Conservation (phyloP, 176 grass and related monocot species). For the Dactylis glomerata region DNA sequence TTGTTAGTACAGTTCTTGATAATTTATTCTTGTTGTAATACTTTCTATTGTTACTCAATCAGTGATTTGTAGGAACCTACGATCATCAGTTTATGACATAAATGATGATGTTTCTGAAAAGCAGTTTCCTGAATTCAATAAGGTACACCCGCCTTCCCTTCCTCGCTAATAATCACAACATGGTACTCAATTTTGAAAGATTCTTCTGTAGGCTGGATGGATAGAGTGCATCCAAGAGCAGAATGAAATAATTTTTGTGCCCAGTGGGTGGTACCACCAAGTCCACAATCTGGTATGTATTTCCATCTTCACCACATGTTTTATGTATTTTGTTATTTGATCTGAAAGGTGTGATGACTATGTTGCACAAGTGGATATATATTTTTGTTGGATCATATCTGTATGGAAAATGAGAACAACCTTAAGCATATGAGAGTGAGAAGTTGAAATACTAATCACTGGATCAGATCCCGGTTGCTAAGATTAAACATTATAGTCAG, state of each 20-base stretch:
- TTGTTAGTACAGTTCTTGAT: no score
- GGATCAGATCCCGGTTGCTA: conserved; percentile 15
- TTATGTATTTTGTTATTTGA: conserved; percentile 23
- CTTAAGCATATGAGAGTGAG: background rate
- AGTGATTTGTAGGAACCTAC: conserved; percentile 55
- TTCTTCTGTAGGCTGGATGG: conserved; percentile 72
- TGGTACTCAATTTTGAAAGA: background rate
- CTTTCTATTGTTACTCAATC: conserved; percentile 8
- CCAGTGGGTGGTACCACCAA: conserved; percentile 98
- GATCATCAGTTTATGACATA: conserved; percentile 65
- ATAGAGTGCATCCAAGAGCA: conserved; percentile 79
- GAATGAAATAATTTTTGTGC: conserved; percentile 95
- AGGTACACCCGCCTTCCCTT: conserved; percentile 28
- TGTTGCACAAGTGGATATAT: conserved; percentile 10
- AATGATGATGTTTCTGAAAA: conserved; percentile 69
- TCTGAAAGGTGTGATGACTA: background rate
- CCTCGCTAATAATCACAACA: background rate
- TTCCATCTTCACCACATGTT: background rate
- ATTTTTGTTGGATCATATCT: background rate
- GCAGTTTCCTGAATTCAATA: conserved; percentile 75
- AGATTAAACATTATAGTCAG: background rate
- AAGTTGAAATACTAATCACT: background rate
- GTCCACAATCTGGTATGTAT: conserved; percentile 88
- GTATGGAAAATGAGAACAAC: background rate
- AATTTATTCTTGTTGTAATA: background rate